A percentile compares a stretch with the other conserved stretches of the same genome.
phyloP scores from a whole-genome alignment of 2,329 filamentous ascomycete genomes.

The Sarocladium kiliense region DNA sequence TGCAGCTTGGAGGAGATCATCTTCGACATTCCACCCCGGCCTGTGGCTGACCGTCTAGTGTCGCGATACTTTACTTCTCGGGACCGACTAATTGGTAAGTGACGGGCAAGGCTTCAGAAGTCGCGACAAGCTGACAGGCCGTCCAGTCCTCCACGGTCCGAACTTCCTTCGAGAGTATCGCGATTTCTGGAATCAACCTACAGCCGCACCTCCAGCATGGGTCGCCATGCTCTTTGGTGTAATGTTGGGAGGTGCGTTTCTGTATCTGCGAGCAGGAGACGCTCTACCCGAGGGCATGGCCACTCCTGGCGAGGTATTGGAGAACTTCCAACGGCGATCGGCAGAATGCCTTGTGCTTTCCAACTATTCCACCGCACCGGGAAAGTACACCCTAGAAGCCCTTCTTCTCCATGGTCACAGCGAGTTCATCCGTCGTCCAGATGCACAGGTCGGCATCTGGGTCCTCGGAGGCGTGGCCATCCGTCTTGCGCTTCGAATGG shows the following conservation, averaged over 20 bases:
- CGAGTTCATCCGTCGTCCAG: constrained; percentile 23
- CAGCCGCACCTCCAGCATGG: constrained; percentile 34
- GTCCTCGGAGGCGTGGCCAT: constrained; percentile 27
- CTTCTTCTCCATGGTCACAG: constrained; percentile 27
- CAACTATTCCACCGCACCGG: constrained; percentile 34
- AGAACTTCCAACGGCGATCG: constrained; percentile 22
- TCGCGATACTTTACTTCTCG: constrained; percentile 6
- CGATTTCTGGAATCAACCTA: constrained; percentile 36
- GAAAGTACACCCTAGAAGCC: constrained; percentile 35
- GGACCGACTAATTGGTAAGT: background rate
- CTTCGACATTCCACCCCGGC: constrained; percentile 4
- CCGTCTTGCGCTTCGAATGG: constrained; percentile 30
- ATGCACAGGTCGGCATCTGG: constrained; percentile 29
- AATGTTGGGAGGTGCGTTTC: constrained; percentile 23
- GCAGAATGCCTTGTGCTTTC: constrained; percentile 32
- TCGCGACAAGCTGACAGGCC: background rate
- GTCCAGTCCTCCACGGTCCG: background rate
- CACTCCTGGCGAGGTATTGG: background rate
- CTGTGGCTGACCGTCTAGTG: background rate
- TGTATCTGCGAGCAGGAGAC: constrained; percentile 21
- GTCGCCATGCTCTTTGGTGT: constrained; percentile 41
- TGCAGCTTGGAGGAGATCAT: constrained; percentile 6
- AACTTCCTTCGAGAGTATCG: constrained; percentile 29
- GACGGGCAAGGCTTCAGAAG: background rate
- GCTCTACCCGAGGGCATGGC: background rate